A percentile compares a stretch with the other conserved stretches of the same genome.
phyloP scores from a whole-genome alignment of 345 rosid species.

The Citrus australasica region DNA sequence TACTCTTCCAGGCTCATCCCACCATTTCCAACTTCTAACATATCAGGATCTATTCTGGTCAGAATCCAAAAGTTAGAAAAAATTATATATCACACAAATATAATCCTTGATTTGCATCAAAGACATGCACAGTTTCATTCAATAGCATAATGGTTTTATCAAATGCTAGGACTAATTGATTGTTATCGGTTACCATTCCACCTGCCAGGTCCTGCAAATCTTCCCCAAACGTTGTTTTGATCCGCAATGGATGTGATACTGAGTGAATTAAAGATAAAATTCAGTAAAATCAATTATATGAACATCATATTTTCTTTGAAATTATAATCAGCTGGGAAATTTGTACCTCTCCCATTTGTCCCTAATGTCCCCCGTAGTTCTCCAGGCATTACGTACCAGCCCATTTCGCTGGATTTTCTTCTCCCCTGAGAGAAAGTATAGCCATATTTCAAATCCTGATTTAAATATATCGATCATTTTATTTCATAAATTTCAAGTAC shows the following conservation, averaged over 20 bases:
- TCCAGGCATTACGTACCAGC: constrained; percentile 47
- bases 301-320: neutral
- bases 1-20: constrained; percentile 44
- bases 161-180: neutral
- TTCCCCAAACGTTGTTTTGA: constrained; percentile 50
- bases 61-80: neutral
- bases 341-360: constrained; percentile 42
- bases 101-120: neutral
- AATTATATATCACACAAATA: neutral
- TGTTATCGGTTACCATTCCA: constrained; percentile 50
- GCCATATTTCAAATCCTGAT: neutral
- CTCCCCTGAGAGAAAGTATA: constrained; percentile 30
- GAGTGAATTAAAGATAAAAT: neutral
- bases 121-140: neutral
- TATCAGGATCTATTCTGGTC: constrained; percentile 48
- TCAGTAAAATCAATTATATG: neutral
- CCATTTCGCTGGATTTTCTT: constrained; percentile 58
- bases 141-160: neutral
- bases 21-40: constrained; percentile 68
- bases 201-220: constrained; percentile 52
- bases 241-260: constrained; percentile 46
- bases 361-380: constrained; percentile 53
- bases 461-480: too few relatives aligned
- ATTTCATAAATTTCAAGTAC: constrained; percentile 17
- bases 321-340: neutral